Evolutionary conservation across 179 eudicot genomes (phyloP), one percentile per base, ranked within the genome.

Genomic region (Spergularia azorica): DNA sequence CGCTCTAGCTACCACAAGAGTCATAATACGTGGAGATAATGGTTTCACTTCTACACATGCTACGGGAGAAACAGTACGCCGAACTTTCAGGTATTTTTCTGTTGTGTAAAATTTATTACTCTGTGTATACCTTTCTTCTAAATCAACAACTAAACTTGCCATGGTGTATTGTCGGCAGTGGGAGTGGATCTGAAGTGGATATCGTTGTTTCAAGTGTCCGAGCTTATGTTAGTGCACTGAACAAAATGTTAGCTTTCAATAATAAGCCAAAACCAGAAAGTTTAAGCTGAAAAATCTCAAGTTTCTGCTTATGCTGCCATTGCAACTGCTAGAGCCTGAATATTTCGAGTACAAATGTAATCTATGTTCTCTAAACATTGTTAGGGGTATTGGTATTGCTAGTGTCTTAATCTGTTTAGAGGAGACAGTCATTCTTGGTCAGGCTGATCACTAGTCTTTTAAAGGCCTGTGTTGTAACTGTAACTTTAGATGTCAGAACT

Each of bases 191-290:
- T 70, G 94, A 87, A 76, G 86, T 90, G 92, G 98, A 95, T 77
- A 83, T 95, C n/a, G 97, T 95, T 5, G 91, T 95, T 41, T 91
- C 98, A 6, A 95, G 98, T 63, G 95, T 95, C 71, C 89, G 97
- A 74, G 98, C 97, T 41, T 95, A 90, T 59, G 76, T 93, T 21
- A 92, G 92, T 86, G 97, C 98, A 8, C 69, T 95, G 55, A 95
- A 95, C 90, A 95, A 91, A 92, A 86, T 93, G 91, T 71, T 95
- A 70, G 88, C 95, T 18, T 87, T 84, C 84, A 74, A 83, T 79
- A 91, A 72, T 39, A 81, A 78, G 77, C 70, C 75, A 43, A 57
- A 36, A 2, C 50, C 74, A 57, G 43, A 79, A 56, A 80, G 77
- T 16, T 32, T 63, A 79, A 10, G 75, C 52, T 20, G 84, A 43